These are phyloP conservation scores for Aspergillus jensenii DNA, from an alignment of 2,329 filamentous ascomycete genomes.

Conservation along the genomic window DNA sequence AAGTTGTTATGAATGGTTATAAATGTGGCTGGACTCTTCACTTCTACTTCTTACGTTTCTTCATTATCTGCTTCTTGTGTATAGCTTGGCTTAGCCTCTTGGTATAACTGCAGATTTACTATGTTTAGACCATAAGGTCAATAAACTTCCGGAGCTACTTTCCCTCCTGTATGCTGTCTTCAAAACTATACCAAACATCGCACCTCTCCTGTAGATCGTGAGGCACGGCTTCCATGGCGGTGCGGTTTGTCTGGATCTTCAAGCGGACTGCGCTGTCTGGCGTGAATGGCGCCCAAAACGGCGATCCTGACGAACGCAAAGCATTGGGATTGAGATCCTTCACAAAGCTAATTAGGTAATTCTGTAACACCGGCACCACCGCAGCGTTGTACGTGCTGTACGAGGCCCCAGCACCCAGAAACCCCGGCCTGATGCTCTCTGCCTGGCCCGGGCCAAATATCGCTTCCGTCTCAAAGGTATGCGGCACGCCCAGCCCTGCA, in stretches of 20 bases:
- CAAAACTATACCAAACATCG: not conserved
- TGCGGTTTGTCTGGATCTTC: not conserved
- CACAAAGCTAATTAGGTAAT: not conserved
- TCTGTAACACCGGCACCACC: not conserved
- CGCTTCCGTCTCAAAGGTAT: conserved; percentile 32
- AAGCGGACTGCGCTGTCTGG: not conserved
- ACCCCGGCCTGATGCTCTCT: not conserved
- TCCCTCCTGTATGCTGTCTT: too few relatives aligned
- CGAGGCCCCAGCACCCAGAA: not conserved
- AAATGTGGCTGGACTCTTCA: too few relatives aligned
- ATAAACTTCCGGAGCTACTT: too few relatives aligned
- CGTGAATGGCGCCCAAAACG: not conserved
- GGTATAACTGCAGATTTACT: not conserved
- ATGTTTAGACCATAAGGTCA: not conserved
- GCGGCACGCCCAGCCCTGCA: conserved; percentile 38
- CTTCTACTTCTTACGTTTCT: too few relatives aligned
- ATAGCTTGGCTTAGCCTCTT: not conserved
- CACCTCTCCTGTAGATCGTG: not conserved
- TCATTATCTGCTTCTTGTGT: not conserved
- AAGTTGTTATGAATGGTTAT: not conserved
- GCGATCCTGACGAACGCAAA: not conserved
- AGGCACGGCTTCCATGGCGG: not conserved
- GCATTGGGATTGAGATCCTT: not conserved
- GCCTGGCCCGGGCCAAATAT: conserved; percentile 29
- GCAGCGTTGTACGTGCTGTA: not conserved